These are phyloP conservation scores for Inga leiocalycina DNA, from an alignment of 306 rosid genomes.

Conservation along the genomic window DNA sequence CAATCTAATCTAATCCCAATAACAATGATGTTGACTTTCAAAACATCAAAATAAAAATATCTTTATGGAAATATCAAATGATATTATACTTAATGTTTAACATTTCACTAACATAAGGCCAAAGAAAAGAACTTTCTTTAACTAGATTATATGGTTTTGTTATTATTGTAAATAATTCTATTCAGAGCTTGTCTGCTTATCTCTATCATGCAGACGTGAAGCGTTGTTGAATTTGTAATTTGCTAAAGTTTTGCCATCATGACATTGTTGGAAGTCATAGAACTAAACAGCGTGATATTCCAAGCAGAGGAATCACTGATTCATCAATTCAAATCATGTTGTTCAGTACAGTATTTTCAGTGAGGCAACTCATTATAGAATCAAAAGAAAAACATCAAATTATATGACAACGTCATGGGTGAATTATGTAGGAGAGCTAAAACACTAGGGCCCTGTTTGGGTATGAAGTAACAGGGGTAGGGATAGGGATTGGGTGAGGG, in stretches of 20 bases:
- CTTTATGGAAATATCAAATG: no score
- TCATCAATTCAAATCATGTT: background rate
- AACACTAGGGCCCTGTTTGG: no score
- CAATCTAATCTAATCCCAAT: no score
- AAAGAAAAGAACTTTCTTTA: no score
- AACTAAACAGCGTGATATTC: background rate
- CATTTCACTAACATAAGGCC: no score
- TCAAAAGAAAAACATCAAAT: background rate
- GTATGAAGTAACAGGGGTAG: no score
- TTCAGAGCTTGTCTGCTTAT: background rate
- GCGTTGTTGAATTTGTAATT: background rate
- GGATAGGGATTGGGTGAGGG: no score
- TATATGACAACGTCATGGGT: background rate
- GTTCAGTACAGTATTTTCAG: background rate
- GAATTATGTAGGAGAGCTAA: background rate
- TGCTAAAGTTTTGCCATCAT: background rate
- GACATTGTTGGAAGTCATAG: background rate
- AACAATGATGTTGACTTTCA: no score
- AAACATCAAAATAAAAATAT: no score
- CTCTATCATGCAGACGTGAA: background rate
- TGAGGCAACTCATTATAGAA: background rate
- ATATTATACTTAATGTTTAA: no score
- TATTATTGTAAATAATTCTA: no score
- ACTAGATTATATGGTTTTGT: no score
- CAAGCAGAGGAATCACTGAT: conserved; percentile 2